Evolutionary conservation across 768 basidiomycete species (phyloP).

Genomic region (Suillus plorans): DNA sequence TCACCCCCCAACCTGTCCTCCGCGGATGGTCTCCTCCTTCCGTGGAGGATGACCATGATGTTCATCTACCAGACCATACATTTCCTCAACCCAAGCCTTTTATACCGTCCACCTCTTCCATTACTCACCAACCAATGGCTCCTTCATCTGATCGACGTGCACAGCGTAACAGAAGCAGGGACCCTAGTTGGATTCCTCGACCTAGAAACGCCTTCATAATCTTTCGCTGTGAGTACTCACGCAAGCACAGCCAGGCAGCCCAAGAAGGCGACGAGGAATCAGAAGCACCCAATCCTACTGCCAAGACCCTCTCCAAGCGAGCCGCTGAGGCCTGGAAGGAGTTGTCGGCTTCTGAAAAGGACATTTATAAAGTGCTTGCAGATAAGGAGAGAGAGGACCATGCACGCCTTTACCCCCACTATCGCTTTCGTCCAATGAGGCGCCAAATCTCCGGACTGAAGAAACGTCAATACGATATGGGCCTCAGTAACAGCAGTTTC

Average conservation of each 20-base stretch:
- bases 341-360: conserved; percentile 46
- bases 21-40: conserved; percentile 28
- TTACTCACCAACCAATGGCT: conserved; percentile 16
- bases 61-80: conserved; percentile 21
- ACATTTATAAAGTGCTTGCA: conserved; percentile 53
- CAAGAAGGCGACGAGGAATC: conserved; percentile 35
- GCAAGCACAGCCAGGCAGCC: conserved; percentile 37
- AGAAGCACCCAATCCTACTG: conserved; percentile 21
- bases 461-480: conserved; percentile 17
- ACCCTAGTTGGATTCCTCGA: conserved; percentile 62
- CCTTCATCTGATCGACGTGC: conserved; percentile 42
- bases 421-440: conserved; percentile 61
- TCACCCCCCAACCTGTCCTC: conserved; percentile 16
- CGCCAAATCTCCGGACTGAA: conserved; percentile 25
- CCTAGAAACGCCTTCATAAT: conserved; percentile 74
- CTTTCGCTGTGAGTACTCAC: conserved; percentile 66
- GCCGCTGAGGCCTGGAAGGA: conserved; percentile 76
- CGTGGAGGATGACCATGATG: conserved; percentile 28
- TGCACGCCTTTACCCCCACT: conserved; percentile 55
- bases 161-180: conserved; percentile 39
- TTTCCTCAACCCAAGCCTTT: conserved; percentile 7
- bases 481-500: conserved; percentile 13
- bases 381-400: conserved; percentile 58
- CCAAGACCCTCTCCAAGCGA: conserved; percentile 70
- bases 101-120: background rate